Conservation (phyloP, 2,329 filamentous ascomycete genomes). For the Xylaria sp. region DNA sequence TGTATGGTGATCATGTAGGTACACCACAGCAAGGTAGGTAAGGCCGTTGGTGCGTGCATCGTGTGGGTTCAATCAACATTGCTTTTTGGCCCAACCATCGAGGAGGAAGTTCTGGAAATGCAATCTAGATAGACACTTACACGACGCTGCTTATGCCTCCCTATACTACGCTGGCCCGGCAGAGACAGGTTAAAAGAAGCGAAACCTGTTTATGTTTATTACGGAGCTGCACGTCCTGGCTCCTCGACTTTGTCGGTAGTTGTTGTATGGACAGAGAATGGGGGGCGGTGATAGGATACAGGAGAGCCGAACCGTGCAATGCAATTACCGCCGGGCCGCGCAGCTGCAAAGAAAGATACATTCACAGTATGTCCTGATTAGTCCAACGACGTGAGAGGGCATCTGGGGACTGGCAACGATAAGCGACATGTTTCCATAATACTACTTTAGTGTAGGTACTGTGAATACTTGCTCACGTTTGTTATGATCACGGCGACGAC, state of each 20-base stretch:
- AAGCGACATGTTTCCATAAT: neutral
- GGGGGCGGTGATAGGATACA: neutral
- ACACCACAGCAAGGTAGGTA: neutral
- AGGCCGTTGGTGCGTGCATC: neutral
- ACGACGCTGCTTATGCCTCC: neutral
- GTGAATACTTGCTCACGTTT: too few relatives aligned
- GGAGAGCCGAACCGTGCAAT: neutral
- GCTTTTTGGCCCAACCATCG: neutral
- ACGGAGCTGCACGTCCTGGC: neutral
- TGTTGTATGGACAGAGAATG: neutral
- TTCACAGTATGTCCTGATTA: neutral
- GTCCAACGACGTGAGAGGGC: neutral
- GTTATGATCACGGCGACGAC: too few relatives aligned
- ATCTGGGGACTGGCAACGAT: neutral
- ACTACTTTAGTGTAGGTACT: too few relatives aligned
- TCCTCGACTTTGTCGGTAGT: neutral
- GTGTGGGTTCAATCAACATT: neutral
- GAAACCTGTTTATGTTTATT: neutral
- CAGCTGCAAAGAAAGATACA: neutral
- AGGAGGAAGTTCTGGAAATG: neutral
- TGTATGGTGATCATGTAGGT: constrained; percentile 3
- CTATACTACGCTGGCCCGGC: neutral
- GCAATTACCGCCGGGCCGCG: neutral
- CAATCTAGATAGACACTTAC: neutral
- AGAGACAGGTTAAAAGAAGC: neutral